These are phyloP conservation scores for Strobilomyces echinocephalus DNA, from an alignment of 768 basidiomycete species.

Conservation along the genomic window DNA sequence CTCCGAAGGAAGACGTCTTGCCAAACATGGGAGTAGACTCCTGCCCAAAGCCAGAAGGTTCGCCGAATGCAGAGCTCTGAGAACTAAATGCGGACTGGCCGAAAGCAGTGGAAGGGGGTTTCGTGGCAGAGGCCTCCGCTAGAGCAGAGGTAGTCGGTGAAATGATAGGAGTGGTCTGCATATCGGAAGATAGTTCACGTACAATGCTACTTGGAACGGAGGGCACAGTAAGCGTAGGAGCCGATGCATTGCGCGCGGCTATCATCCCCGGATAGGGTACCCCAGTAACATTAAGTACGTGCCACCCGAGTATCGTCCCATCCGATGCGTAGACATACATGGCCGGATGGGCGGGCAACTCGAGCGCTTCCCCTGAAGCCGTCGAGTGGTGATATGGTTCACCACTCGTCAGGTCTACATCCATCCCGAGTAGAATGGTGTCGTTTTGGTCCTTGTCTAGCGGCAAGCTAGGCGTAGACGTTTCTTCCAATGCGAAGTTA, in stretches of 20 bases:
- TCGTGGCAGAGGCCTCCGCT: slow-evolving; percentile 27
- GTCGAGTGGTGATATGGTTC: slow-evolving; percentile 35
- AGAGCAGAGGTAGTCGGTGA: slow-evolving; percentile 16
- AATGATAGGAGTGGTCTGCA: slow-evolving; percentile 25
- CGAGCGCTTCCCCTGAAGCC: slow-evolving; percentile 38
- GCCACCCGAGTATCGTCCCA: slow-evolving; percentile 73
- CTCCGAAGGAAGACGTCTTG: slow-evolving; percentile 21
- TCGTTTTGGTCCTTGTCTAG: slow-evolving; percentile 67
- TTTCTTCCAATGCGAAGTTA: slow-evolving; percentile 45
- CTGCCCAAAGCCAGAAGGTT: slow-evolving; percentile 24
- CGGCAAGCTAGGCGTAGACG: slow-evolving; percentile 54
- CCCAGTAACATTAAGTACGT: slow-evolving; percentile 53
- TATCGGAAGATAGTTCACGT: slow-evolving; percentile 29
- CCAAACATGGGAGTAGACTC: slow-evolving; percentile 24
- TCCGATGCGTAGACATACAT: slow-evolving; percentile 76
- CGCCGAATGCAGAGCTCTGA: slow-evolving; percentile 30
- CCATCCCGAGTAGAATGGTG: slow-evolving; percentile 61
- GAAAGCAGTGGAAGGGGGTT: slow-evolving; percentile 30
- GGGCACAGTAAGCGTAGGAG: not conserved
- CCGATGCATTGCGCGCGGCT: slow-evolving; percentile 14
- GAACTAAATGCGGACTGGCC: slow-evolving; percentile 30
- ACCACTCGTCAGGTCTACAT: slow-evolving; percentile 57
- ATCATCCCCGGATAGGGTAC: slow-evolving; percentile 55
- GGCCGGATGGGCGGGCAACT: slow-evolving; percentile 52
- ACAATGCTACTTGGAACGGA: slow-evolving; percentile 19